Evolutionary conservation across 73 alveolate species (phyloP).

Genomic region (Tetrahymena borealis): DNA sequence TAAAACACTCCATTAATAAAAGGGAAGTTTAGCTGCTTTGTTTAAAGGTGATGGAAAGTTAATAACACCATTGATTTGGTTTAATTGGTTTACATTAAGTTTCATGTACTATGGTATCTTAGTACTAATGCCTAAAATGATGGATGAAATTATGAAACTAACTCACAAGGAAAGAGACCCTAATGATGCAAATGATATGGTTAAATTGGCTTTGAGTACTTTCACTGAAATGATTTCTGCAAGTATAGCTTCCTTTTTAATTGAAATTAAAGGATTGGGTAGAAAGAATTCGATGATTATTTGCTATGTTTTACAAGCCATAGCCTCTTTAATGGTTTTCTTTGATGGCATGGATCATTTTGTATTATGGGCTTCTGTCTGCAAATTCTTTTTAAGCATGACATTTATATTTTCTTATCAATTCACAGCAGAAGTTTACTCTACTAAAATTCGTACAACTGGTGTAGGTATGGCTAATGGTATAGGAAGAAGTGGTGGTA

Average conservation of each 20-base stretch:
- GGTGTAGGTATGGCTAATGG: slow-evolving; percentile 51
- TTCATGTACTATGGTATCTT: slow-evolving; percentile 38
- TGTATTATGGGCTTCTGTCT: slow-evolving; percentile 13
- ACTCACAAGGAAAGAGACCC: slow-evolving; percentile 11
- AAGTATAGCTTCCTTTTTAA: slow-evolving; percentile 33
- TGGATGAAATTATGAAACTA: background rate
- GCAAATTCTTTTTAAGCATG: background rate
- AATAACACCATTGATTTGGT: slow-evolving; percentile 24
- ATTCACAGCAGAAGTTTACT: slow-evolving; percentile 44
- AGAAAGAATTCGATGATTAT: slow-evolving; percentile 38
- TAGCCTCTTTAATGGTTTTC: slow-evolving; percentile 16
- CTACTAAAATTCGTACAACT: slow-evolving; percentile 36
- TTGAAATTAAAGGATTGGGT: slow-evolving; percentile 42
- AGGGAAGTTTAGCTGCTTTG: slow-evolving; percentile 9
- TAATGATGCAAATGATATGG: slow-evolving; percentile 3
- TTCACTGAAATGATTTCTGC: slow-evolving; percentile 38
- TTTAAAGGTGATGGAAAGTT: slow-evolving; percentile 35
- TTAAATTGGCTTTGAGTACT: slow-evolving; percentile 20
- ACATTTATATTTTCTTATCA: background rate
- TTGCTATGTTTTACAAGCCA: slow-evolving; percentile 14
- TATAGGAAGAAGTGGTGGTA: slow-evolving; percentile 42
- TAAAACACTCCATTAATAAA: slow-evolving; percentile 26
- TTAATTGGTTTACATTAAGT: slow-evolving; percentile 35
- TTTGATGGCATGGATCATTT: slow-evolving; percentile 10
- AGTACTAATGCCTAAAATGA: slow-evolving; percentile 23